These are phyloP conservation scores for Tilletia setariae DNA, from an alignment of 1,284 basidiomycete genomes.

Conservation along the genomic window DNA sequence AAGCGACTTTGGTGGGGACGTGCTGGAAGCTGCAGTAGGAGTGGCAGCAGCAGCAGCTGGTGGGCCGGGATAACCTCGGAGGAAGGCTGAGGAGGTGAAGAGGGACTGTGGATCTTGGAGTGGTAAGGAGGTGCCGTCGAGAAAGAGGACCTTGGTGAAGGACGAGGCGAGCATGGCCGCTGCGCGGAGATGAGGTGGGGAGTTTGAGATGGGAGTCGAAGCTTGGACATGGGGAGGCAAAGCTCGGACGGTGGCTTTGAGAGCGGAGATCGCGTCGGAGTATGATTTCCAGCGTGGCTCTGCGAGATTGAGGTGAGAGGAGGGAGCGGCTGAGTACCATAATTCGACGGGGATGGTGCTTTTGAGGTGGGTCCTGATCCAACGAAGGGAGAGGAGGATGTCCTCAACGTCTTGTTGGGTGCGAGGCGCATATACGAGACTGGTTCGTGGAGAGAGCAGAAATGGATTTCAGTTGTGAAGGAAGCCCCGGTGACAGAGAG, in stretches of 20 bases:
- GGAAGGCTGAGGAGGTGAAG: constrained; percentile 16
- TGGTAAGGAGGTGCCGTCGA: constrained; percentile 58
- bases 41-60: constrained; percentile 38
- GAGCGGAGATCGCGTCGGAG: background rate
- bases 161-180: constrained; percentile 57
- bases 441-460: background rate
- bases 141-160: constrained; percentile 58
- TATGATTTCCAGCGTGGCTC: background rate
- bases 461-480: background rate
- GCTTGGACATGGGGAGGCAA: constrained; percentile 3
- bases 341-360: background rate
- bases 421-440: constrained; percentile 8
- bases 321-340: constrained; percentile 10
- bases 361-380: constrained; percentile 2
- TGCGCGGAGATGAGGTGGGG: constrained; percentile 28
- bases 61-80: background rate
- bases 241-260: background rate
- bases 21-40: constrained; percentile 46
- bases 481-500: background rate
- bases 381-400: constrained; percentile 3
- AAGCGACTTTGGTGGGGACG: constrained; percentile 17
- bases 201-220: background rate
- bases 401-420: background rate
- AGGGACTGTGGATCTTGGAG: constrained; percentile 52
- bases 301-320: constrained; percentile 2